Base-by-base conservation (phyloP, 768 basidiomycete species). In the Rubroboletus satanas region DNA sequence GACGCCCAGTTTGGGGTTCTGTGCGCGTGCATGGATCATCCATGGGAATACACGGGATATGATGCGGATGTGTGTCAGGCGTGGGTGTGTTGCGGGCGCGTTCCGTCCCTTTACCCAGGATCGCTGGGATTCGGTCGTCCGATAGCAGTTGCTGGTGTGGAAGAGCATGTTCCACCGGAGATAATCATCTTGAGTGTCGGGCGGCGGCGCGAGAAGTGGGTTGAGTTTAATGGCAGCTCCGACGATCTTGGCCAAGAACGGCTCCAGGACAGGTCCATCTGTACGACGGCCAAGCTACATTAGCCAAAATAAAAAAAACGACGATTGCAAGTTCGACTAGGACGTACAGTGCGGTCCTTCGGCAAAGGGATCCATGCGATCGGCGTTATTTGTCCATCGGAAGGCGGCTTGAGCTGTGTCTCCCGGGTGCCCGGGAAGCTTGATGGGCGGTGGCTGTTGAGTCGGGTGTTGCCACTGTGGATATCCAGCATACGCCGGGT, bases 131-230 rank as follows among this genome's bases (percentile, higher is more conserved):
- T 89, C 88, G n/a, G 73, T 77, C 5, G 84, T 86, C 53, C 83
- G 80, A 60, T 80, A 80, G 51, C 83, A 83, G 55, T 81, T 76
- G 38, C 76, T 79, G 7, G 85, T 79, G 7, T 75, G 72, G 66
- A 83, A 88, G 39, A 87, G 76, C 83, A 90, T 86, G 70, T 87
- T 86, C 87, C 88, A 90, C 45, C 79, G 81, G 42, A 90, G 72
- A 64, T 81, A 80, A 6, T 78, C 77, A 1, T 79, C 76, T 5
- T 71, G 61, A 5, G 67, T 66, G 9, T 75, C 74, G 0, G 77
- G 68, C 56, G 68, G 72, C 18, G 84, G 83, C 0, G 70, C 62
- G 15, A 90, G 73, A 26, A 89, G 75, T 0, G 88, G 87, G 63
- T 90, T 90, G 33, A 90, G 53, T 44, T 70, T 67, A 6, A 84